These are phyloP conservation scores for Fusarium keratoplasticum DNA, from an alignment of 2,329 filamentous ascomycete species.

Conservation along the genomic window DNA sequence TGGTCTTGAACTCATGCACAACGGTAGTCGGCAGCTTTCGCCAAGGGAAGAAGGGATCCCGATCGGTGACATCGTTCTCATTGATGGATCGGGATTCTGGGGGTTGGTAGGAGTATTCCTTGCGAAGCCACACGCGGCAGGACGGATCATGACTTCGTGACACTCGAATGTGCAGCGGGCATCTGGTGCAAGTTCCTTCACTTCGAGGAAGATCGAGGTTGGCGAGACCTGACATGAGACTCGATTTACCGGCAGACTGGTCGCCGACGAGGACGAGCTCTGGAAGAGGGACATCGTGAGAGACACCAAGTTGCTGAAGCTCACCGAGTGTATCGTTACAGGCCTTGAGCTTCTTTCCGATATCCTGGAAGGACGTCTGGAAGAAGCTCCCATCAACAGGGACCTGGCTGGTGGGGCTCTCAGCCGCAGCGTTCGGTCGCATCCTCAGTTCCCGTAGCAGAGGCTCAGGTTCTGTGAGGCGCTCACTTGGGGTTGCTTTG, in stretches of 20 bases:
- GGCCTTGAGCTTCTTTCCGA: constrained; percentile 72
- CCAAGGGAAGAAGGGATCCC: constrained; percentile 76
- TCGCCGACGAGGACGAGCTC: constrained; percentile 88
- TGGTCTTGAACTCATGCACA: constrained; percentile 70
- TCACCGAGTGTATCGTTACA: constrained; percentile 75
- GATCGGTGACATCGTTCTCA: constrained; percentile 59
- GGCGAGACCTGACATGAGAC: constrained; percentile 70
- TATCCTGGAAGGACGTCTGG: constrained; percentile 59
- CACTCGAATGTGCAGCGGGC: constrained; percentile 83
- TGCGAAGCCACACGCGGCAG: constrained; percentile 74
- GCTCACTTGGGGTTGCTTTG: constrained; percentile 54
- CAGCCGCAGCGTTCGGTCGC: constrained; percentile 37
- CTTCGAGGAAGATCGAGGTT: constrained; percentile 79
- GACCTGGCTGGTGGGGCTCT: constrained; percentile 43
- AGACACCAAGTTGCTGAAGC: constrained; percentile 78
- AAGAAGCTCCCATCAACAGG: constrained; percentile 52
- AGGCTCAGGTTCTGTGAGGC: constrained; percentile 50
- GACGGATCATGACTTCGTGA: constrained; percentile 71
- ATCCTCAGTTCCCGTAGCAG: constrained; percentile 53
- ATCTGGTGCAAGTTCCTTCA: constrained; percentile 81
- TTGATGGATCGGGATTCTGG: constrained; percentile 53
- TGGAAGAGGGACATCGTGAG: constrained; percentile 76
- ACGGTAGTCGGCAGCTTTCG: constrained; percentile 56
- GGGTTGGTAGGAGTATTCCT: constrained; percentile 70
- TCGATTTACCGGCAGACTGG: constrained; percentile 87